phyloP scores from a whole-genome alignment of 768 basidiomycete species.

The Nidularia pulvinata region DNA sequence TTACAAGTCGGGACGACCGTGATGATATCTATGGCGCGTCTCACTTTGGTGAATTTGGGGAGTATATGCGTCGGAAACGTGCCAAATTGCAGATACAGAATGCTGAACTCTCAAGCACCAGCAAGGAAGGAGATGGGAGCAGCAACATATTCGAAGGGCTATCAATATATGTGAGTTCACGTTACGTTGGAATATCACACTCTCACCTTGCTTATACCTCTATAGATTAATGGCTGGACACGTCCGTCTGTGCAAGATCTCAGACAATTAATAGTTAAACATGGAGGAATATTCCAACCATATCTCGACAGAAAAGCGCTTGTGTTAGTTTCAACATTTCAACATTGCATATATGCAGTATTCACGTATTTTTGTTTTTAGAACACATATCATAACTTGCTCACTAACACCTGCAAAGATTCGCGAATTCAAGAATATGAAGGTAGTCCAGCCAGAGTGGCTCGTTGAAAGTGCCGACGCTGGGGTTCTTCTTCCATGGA shows the following conservation, averaged over 20 bases:
- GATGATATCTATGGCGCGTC: constrained; percentile 71
- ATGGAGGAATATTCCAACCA: constrained; percentile 84
- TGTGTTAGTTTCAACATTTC: constrained; percentile 41
- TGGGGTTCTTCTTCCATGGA: constrained; percentile 78
- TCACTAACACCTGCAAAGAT: constrained; percentile 91
- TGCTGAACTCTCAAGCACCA: constrained; percentile 23
- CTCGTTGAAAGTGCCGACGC: constrained; percentile 75
- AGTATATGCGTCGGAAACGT: constrained; percentile 91
- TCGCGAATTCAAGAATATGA: constrained; percentile 87
- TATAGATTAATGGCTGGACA: constrained; percentile 89
- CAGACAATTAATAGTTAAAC: constrained; percentile 72
- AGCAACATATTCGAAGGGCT: constrained; percentile 71
- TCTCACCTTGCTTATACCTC: constrained; percentile 1
- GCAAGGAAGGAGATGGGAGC: constrained; percentile 13
- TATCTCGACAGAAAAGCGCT: constrained; percentile 80
- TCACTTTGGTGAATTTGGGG: constrained; percentile 80
- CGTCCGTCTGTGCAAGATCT: constrained; percentile 86
- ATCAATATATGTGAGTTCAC: constrained; percentile 73
- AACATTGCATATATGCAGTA: neutral
- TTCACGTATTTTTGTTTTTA: constrained; percentile 18
- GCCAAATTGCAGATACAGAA: constrained; percentile 91
- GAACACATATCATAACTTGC: constrained; percentile 91
- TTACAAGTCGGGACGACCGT: constrained; percentile 18
- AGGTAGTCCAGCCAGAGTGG: constrained; percentile 90
- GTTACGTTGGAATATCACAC: neutral